Base-by-base conservation (phyloP, 1,139 yeast genomes). In the Geotrichum restrictum region DNA sequence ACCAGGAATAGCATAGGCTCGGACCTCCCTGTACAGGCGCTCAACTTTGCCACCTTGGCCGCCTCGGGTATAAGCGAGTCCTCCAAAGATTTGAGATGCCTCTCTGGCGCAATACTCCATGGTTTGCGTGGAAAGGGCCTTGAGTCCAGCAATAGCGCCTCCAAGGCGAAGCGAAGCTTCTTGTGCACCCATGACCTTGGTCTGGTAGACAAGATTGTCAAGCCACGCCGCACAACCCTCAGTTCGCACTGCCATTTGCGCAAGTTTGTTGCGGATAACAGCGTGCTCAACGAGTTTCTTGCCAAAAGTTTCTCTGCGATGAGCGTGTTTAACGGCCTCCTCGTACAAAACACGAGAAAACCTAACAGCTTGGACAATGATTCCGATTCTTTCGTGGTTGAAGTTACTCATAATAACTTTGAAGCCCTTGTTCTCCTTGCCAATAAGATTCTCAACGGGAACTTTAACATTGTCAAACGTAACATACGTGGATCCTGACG, bases 1-100 rank as follows among this genome's bases (percentile, higher is more conserved):
- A 43, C 76, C 76, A 10, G 76, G 76, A 51, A 73, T 72, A 27
- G 75, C 74, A 55, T 69, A 68, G 5, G 76, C 75, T n/a, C 76
- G 66, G 33, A 71, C 75, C 55, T 73, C 77, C 40, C 76, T 62
- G 64, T 71, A 72, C 34, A 73, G 60, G 13, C 76, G 69, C 63
- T 73, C 76, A 42, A 73, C 73, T 53, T 69, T 69, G 31, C 72
- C 75, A 47, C 74, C 76, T 56, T 67, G 69, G 45, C 76, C 76
- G 33, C 77, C 76, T 21, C 70, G 69, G 50, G 75, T 70, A 60
- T 73, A 73, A 18, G 75, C 61, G 21, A 73, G 65, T 36, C 76
- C 76, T 40, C 76, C 76, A 59, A 72, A 73, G 58, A 73, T 69
- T 62, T 73, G 77, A 11, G 75, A 66, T 1, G 76, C 76, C 53